Evolutionary conservation across 2,329 filamentous ascomycete species (phyloP).

Genomic region (Phialophora tarda): DNA sequence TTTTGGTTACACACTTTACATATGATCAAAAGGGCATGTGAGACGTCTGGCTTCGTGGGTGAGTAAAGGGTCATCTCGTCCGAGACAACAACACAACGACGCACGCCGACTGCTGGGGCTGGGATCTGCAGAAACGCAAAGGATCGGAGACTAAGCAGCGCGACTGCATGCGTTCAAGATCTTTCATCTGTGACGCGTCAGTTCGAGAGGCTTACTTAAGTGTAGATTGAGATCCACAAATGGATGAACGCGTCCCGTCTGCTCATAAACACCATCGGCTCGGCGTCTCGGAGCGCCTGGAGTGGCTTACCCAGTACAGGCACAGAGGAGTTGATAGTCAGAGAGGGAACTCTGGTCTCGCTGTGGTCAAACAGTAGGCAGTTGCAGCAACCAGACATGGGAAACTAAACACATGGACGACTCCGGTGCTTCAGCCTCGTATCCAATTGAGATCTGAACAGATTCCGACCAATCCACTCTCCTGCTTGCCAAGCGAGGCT

Average conservation of each 20-base stretch:
- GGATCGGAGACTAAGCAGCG: not conserved
- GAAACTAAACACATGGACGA: not conserved
- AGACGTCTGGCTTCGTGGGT: not conserved
- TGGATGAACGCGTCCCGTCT: not conserved
- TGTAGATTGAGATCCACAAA: not conserved
- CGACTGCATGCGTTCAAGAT: not conserved
- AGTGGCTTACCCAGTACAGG: not conserved
- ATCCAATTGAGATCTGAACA: slow-evolving; percentile 3
- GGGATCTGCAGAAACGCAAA: slow-evolving; percentile 1
- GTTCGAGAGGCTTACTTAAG: not conserved
- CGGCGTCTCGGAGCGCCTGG: not conserved
- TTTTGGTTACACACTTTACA: not conserved
- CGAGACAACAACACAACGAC: not conserved
- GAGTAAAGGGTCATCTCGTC: not conserved
- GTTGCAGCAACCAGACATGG: not conserved
- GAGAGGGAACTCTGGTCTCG: not conserved
- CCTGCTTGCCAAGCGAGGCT: slow-evolving; percentile 20
- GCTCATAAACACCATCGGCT: not conserved
- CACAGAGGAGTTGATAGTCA: not conserved
- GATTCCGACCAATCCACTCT: slow-evolving; percentile 17
- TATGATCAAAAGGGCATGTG: not conserved
- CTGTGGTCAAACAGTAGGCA: not conserved
- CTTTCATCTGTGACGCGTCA: not conserved
- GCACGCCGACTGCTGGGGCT: not conserved
- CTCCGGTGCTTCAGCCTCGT: slow-evolving; percentile 6